Evolutionary conservation across 2,329 filamentous ascomycete species (phyloP).

Genomic region (Macrophomina phaseolina): DNA sequence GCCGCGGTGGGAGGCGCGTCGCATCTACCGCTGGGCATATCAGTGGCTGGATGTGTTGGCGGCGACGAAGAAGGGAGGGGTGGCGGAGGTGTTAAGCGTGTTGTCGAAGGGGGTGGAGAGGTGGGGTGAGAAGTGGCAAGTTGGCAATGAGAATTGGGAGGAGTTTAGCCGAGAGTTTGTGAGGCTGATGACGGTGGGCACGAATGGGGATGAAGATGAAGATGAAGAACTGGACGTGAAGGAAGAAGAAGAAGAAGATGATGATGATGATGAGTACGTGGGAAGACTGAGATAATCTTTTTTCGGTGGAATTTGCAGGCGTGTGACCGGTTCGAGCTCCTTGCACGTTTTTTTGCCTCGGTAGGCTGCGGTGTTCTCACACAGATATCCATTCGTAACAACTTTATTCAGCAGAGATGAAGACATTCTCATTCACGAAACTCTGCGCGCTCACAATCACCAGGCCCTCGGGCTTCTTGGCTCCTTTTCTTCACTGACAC

Average conservation of each 20-base stretch:
- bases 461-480: too few species aligned
- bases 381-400: too few species aligned
- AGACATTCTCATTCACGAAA: too few species aligned
- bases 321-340: not conserved
- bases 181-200: not conserved
- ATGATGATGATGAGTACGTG: not conserved
- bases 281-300: not conserved
- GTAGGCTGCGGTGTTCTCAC: too few species aligned
- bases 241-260: too few species aligned
- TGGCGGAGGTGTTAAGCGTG: constrained; percentile 40
- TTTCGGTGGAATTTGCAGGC: not conserved
- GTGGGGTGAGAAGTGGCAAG: not conserved
- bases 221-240: too few species aligned
- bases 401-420: too few species aligned
- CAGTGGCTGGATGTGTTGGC: constrained; percentile 45
- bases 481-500: too few species aligned
- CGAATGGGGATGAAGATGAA: not conserved
- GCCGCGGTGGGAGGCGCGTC: constrained; percentile 31
- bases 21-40: constrained; percentile 43
- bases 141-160: not conserved
- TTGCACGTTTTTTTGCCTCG: not conserved
- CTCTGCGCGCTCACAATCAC: too few species aligned
- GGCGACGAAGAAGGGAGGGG: constrained; percentile 33
- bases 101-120: not conserved
- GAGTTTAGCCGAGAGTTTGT: not conserved